Evolutionary conservation across 2,329 filamentous ascomycete species (phyloP).

Genomic region (Aspergillus sp.): DNA sequence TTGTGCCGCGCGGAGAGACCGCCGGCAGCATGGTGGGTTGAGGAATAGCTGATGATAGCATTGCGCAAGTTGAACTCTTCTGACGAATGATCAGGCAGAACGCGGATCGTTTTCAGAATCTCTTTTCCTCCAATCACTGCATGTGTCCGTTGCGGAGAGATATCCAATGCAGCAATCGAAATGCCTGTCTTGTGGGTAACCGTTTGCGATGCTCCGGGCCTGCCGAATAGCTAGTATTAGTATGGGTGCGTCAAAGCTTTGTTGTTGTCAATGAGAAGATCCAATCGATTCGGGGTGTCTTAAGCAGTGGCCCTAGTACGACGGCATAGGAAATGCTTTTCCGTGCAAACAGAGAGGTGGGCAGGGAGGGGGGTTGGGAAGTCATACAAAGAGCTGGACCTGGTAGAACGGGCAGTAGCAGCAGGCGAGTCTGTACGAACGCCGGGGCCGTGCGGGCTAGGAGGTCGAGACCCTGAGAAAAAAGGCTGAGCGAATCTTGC

Average conservation of each 20-base stretch:
- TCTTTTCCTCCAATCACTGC: slow-evolving; percentile 65
- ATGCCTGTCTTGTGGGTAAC: slow-evolving; percentile 64
- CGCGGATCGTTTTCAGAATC: slow-evolving; percentile 64
- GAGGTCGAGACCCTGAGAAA: slow-evolving; percentile 53
- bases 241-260: slow-evolving; percentile 10
- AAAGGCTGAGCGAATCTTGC: slow-evolving; percentile 57
- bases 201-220: slow-evolving; percentile 53
- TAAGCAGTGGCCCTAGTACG: not conserved
- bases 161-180: slow-evolving; percentile 62
- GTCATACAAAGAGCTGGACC: slow-evolving; percentile 42
- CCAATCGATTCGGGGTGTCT: not conserved
- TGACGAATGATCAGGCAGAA: slow-evolving; percentile 56
- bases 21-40: slow-evolving; percentile 49
- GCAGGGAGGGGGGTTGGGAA: slow-evolving; percentile 18
- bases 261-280: not conserved
- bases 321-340: not conserved
- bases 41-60: slow-evolving; percentile 58
- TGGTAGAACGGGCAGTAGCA: slow-evolving; percentile 32
- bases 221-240: slow-evolving; percentile 26
- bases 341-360: not conserved
- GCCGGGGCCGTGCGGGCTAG: slow-evolving; percentile 49
- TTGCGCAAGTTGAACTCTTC: slow-evolving; percentile 65
- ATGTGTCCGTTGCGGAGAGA: slow-evolving; percentile 63
- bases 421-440: slow-evolving; percentile 30
- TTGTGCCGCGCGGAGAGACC: slow-evolving; percentile 51